Evolutionary conservation across 495 filamentous ascomycete species (phyloP), one percentile per base, ranked within the genome.

Genomic region (Amphirosellinia nigrospora): DNA sequence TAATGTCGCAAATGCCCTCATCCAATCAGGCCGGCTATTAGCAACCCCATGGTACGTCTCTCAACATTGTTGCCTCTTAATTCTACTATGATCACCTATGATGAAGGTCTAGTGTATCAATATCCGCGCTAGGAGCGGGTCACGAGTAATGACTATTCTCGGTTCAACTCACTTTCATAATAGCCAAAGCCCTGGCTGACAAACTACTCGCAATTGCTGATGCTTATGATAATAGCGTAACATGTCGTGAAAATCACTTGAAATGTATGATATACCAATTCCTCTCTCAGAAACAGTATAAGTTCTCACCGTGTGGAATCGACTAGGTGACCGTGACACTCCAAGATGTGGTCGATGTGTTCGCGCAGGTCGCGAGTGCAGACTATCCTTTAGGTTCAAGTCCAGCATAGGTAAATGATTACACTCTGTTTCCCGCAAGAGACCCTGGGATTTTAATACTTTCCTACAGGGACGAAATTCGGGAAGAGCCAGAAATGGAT

Each of bases 161-260:
- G 50, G 36, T 16, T 30, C 41, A 15, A 34, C 38, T 53, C 46
- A 48, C 45, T 28, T 41, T 39, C 21, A 11, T 52, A 53, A 11
- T 23, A 21, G 59, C 8, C 10, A 21, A 65, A 3, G n/a, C 4
- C n/a, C 11, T 19, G 5, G 13, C 32, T 58, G 39, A 28, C 23
- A 6, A 36, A n/a, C 10, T 59, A 1, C 36, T 23, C 23, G 9
- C 50, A 60, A 30, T 71, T 56, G 68, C 75, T 78, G 36, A 78
- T 19, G 28, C 64, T 23, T 67, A 66, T 23, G 39, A 43, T 68
- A 52, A 70, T 64, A 84, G 83, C 72, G 77, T 79, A 67, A 83
- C 79, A 23, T 85, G 83, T 66, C 80, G 83, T 56, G 77, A 82
- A 69, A 78, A 82, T 70, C 83, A 84, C 66, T 73, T 84, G 5